Percentiles rank a stretch among this genome's conserved stretches.
Evolutionary conservation across 176 grass and related monocot species (phyloP).

Genomic region (Phoenix roebelenii): DNA sequence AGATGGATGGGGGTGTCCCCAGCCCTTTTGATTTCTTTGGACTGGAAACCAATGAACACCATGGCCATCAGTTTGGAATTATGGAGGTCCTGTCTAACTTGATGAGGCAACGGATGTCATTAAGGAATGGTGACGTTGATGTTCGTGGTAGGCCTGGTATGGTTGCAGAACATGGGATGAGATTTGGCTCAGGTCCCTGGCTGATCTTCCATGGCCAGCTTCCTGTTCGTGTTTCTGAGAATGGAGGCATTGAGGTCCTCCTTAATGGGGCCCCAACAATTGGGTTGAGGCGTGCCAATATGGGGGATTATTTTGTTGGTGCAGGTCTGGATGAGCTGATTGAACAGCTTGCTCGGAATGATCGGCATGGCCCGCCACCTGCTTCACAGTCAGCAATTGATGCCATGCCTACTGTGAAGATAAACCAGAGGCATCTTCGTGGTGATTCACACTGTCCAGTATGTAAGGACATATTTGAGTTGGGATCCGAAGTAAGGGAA

Average conservation of each 20-base stretch:
- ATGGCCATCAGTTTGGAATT: conserved; percentile 41
- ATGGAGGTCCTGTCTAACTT: conserved; percentile 68
- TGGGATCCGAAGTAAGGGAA: conserved; percentile 59
- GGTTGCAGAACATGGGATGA: conserved; percentile 12
- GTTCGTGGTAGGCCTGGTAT: conserved; percentile 16
- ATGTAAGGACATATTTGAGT: conserved; percentile 71
- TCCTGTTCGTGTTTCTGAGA: conserved; percentile 18
- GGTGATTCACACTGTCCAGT: conserved; percentile 61
- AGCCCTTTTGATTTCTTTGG: conserved; percentile 44
- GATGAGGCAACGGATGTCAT: conserved; percentile 36
- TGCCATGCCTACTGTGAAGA: conserved; percentile 66
- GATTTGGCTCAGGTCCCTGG: conserved; percentile 4
- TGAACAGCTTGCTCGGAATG: conserved; percentile 43
- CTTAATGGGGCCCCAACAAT: conserved; percentile 30
- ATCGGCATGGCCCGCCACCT: conserved; percentile 37
- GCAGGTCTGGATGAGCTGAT: conserved; percentile 56
- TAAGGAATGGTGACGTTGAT: conserved; percentile 35
- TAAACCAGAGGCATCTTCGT: conserved; percentile 48
- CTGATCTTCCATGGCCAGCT: conserved; percentile 32
- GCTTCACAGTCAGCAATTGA: conserved; percentile 54
- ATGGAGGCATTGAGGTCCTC: conserved; percentile 22
- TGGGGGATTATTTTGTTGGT: conserved; percentile 31
- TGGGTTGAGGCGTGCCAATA: conserved; percentile 28
- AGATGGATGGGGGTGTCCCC: conserved; percentile 31
- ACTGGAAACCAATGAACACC: conserved; percentile 22